phyloP scores from a whole-genome alignment of 1,284 basidiomycete species.

The Pterula multifida region DNA sequence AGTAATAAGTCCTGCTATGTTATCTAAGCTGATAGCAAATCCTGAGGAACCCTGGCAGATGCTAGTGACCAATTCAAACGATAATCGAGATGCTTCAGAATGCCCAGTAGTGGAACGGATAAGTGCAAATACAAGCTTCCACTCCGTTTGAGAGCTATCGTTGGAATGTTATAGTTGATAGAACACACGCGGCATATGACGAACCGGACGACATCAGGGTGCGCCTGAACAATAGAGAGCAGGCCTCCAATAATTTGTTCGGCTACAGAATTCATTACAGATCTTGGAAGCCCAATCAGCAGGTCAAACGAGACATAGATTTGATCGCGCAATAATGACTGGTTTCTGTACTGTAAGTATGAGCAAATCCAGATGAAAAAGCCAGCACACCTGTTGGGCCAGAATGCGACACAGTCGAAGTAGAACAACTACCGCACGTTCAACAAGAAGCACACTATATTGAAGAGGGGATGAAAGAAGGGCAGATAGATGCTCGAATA shows the following conservation, averaged over 20 bases:
- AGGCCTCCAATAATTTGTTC: conserved; percentile 88
- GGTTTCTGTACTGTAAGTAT: conserved; percentile 10
- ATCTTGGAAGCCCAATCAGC: conserved; percentile 67
- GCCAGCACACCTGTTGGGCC: conserved; percentile 52
- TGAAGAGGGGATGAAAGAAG: conserved; percentile 68
- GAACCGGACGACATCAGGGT: conserved; percentile 50
- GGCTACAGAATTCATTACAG: conserved; percentile 74
- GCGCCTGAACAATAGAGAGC: conserved; percentile 52
- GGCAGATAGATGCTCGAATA: conserved; percentile 84
- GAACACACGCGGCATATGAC: conserved; percentile 7
- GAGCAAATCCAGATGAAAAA: background rate
- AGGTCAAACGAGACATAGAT: conserved; percentile 90
- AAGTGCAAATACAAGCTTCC: conserved; percentile 89
- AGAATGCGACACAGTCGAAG: conserved; percentile 72
- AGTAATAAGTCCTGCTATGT: conserved; percentile 71
- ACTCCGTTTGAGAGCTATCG: conserved; percentile 80
- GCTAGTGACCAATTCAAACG: conserved; percentile 64
- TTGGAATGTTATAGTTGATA: conserved; percentile 6
- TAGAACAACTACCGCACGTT: conserved; percentile 90
- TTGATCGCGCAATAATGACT: conserved; percentile 79
- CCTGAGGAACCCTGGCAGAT: conserved; percentile 49
- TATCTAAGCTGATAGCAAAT: conserved; percentile 62
- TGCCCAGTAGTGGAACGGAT: conserved; percentile 79
- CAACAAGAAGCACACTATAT: conserved; percentile 85
- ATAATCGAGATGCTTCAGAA: conserved; percentile 78